These are phyloP conservation scores for Trypanosoma mega DNA, from an alignment of 208 protist genomes.

Conservation along the genomic window DNA sequence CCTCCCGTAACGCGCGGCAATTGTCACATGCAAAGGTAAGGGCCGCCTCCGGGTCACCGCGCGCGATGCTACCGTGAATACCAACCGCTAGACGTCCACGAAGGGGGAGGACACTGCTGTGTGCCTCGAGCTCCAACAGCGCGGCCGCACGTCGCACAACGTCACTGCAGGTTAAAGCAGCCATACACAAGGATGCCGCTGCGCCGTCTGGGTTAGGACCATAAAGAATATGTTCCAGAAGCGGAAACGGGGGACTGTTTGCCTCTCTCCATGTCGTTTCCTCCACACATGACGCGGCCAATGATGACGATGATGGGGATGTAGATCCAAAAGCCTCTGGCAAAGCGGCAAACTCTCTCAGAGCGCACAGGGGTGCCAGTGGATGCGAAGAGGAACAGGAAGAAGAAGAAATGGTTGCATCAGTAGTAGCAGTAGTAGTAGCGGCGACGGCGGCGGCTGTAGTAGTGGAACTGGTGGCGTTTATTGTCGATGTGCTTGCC, in stretches of 20 bases:
- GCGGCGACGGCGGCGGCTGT: conserved; percentile 18
- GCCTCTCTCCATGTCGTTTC: no score
- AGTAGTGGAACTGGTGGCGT: no score
- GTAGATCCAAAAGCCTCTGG: no score
- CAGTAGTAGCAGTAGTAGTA: background rate
- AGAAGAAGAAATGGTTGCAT: no score
- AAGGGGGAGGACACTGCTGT: conserved; percentile 31
- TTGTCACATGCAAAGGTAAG: conserved; percentile 42
- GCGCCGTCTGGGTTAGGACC: conserved; percentile 28
- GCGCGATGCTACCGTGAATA: conserved; percentile 35
- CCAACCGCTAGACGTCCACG: conserved; percentile 40
- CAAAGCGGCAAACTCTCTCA: no score
- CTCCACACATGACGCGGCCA: no score
- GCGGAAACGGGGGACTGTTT: no score
- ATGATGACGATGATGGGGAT: no score
- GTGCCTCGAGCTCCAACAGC: conserved; percentile 32
- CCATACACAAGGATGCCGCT: conserved; percentile 45
- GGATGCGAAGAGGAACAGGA: no score
- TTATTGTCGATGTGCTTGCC: no score
- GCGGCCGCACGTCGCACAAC: background rate
- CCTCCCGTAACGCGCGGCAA: conserved; percentile 37
- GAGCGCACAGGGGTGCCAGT: no score
- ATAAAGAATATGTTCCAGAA: conserved; percentile 45
- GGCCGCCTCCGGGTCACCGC: conserved; percentile 32
- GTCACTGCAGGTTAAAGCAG: conserved; percentile 30